Conservation (phyloP, 2,329 filamentous ascomycete species). For the Emmonsiellopsis sp. region DNA sequence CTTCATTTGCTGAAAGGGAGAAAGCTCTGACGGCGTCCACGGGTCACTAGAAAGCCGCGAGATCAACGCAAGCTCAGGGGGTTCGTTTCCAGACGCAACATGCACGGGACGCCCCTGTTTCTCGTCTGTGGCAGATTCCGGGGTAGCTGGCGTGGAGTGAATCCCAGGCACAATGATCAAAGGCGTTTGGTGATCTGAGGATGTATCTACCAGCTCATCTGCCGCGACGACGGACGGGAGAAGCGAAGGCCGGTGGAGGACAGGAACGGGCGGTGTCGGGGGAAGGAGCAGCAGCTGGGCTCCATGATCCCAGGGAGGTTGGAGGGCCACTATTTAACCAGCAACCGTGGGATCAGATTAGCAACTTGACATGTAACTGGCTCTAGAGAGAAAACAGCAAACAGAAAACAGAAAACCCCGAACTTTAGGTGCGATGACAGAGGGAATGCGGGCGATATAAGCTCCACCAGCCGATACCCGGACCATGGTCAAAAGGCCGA, state of each 20-base stretch:
- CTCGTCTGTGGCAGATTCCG: background rate
- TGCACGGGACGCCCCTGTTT: background rate
- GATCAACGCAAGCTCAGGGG: background rate
- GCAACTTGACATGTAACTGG: background rate
- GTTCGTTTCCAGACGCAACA: slow-evolving; percentile 4
- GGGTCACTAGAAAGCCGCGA: slow-evolving; percentile 2
- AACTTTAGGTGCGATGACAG: background rate
- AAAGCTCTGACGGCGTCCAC: slow-evolving; percentile 3
- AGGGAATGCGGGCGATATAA: background rate
- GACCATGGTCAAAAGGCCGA: background rate
- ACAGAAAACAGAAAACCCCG: background rate
- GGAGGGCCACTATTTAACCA: slow-evolving; percentile 15
- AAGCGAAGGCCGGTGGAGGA: slow-evolving; percentile 1
- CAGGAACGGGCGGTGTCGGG: slow-evolving; percentile 11
- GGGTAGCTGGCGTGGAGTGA: background rate
- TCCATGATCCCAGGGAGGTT: slow-evolving; percentile 15
- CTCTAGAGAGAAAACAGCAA: background rate
- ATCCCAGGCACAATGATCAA: background rate
- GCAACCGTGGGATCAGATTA: background rate
- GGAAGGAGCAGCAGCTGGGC: slow-evolving; percentile 15
- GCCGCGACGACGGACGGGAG: background rate
- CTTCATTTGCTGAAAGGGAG: slow-evolving; percentile 29
- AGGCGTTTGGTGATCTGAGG: background rate
- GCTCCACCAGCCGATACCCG: background rate
- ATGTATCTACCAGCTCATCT: background rate